These are phyloP conservation scores for Cyberlindnera bimundalis DNA, from an alignment of 805 yeast species.

Conservation along the genomic window DNA sequence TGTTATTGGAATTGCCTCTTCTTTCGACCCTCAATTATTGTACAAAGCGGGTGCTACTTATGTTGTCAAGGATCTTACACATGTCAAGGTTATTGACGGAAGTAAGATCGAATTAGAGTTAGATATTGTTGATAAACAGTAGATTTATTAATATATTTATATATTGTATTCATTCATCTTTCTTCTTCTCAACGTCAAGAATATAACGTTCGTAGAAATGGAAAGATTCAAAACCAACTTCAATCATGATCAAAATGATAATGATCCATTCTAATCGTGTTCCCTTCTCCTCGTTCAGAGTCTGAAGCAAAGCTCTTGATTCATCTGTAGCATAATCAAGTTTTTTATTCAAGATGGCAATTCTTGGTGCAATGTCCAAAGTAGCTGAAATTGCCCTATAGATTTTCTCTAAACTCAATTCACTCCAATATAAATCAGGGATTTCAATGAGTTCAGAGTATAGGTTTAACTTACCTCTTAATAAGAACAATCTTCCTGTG, in stretches of 20 bases:
- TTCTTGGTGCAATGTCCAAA: constrained; percentile 74
- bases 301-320: constrained; percentile 69
- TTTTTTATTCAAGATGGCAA: constrained; percentile 75
- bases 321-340: constrained; percentile 90
- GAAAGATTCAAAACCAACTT: constrained; percentile 75
- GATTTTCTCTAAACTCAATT: constrained; percentile 75
- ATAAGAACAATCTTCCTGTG: constrained; percentile 70
- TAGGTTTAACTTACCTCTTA: constrained; percentile 79
- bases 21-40: constrained; percentile 50
- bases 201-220: constrained; percentile 62
- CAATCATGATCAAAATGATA: constrained; percentile 76
- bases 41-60: constrained; percentile 77
- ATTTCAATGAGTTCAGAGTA: constrained; percentile 88
- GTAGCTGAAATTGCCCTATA: constrained; percentile 68
- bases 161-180: background rate
- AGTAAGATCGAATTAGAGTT: constrained; percentile 22
- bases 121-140: constrained; percentile 22
- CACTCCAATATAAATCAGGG: constrained; percentile 92
- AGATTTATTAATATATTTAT: background rate
- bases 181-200: constrained; percentile 9
- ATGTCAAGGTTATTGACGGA: constrained; percentile 27
- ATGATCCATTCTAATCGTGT: constrained; percentile 86
- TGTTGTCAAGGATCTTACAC: constrained; percentile 67
- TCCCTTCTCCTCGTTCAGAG: constrained; percentile 72
- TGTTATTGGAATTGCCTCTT: constrained; percentile 80